Evolutionary conservation across 352 stramenopile species (phyloP), one percentile per base, ranked within the genome.

Genomic region (Phytophthora parvispora): DNA sequence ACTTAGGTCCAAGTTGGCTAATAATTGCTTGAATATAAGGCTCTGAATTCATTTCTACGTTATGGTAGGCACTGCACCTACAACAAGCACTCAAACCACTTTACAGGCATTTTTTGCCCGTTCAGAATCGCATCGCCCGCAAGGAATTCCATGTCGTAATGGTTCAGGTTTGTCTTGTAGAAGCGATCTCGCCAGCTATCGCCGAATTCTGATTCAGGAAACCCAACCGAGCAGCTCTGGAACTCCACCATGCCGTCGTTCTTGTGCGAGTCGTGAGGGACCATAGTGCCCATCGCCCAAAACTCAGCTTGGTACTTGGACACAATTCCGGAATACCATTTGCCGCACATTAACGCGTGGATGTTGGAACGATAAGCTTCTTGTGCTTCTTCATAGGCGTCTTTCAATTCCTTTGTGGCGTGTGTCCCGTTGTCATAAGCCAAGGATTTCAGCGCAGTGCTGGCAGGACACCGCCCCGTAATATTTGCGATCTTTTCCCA

Each of bases 61-160:
- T 22, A 16, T 22, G 4, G 15, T n/a, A n/a, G n/a, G n/a, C n/a
- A n/a, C 4, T 27, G 42, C 20, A 47, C 6, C 16, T 60, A 67
- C 28, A 67, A 61, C 27, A 83, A 27, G 43, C 83, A 90, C 34
- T 87, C 60, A 47, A 90, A 85, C 78, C 83, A 90, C n/a, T 68
- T 62, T 7, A 84, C 58, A 0, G 80, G 80, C 60, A 68, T 68
- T 64, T 84, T 89, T 56, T 84, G 55, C 24, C 74, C 54, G 13
- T 69, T 68, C 20, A 81, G 40, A 18, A 78, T 64, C 31, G 71
- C 72, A 48, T 89, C 83, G 16, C 80, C 78, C 31, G 79, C 62
- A 18, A 67, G 73, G 49, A 87, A 83, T 10, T 74, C 48, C 28
- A 72, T 84, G 27, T 89, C 83, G 1, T 70, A 60, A 67, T 90